Evolutionary conservation across 257 asterid species (phyloP).

Genomic region (Solanum raphanifolium): DNA sequence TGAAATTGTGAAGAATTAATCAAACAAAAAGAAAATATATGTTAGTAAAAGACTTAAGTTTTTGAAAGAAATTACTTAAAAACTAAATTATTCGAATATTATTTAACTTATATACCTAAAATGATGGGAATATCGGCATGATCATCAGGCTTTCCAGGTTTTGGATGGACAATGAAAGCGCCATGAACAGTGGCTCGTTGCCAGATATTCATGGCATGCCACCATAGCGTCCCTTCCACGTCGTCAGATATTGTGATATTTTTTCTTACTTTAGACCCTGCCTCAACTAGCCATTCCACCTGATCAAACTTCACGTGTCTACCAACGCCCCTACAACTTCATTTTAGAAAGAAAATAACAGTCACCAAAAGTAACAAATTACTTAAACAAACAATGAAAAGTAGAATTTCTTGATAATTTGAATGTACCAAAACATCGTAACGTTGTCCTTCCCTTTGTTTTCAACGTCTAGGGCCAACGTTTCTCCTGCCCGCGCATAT

Average conservation of each 20-base stretch:
- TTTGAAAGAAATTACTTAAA: neutral
- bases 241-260: constrained; percentile 22
- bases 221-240: constrained; percentile 36
- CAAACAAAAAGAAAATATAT: neutral
- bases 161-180: constrained; percentile 25
- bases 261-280: neutral
- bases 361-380: neutral
- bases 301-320: neutral
- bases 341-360: too few relatives aligned
- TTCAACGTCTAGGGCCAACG: too few relatives aligned
- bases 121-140: constrained; percentile 33
- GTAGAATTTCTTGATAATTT: neutral
- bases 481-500: neutral
- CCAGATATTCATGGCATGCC: constrained; percentile 59
- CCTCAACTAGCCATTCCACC: neutral
- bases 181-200: constrained; percentile 46
- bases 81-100: too few relatives aligned
- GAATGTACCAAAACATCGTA: neutral
- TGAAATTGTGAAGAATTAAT: neutral
- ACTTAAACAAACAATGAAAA: too few relatives aligned
- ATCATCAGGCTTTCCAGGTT: neutral
- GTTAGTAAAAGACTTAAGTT: neutral
- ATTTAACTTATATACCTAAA: constrained; percentile 17
- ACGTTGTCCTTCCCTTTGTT: neutral
- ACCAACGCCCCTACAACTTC: fast-evolving